Base-by-base conservation (phyloP, 805 yeast species). In the Starmerella vaccinii region DNA sequence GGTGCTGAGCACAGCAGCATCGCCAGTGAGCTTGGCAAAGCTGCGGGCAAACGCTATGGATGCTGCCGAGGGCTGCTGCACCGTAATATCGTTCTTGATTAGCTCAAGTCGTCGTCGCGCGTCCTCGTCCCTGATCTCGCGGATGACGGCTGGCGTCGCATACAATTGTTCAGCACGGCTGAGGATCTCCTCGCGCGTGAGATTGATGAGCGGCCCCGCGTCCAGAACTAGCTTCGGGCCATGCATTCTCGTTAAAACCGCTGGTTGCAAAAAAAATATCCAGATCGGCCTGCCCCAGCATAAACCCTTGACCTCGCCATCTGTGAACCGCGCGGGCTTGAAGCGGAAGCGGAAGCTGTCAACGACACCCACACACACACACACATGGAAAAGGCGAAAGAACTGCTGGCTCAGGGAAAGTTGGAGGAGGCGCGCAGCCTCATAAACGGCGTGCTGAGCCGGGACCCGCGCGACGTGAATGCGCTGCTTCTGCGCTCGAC, bases 191-290 rank as follows among this genome's bases (percentile, higher is more conserved):
- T 88, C 74, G 12, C 84, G 85, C 5, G 92, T 74, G 61, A 86
- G 94, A 1, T 95, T 83, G 59, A 92, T 84, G 58, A 92, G 70
- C 5, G 98, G 98, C 46, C 95, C 92, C 3, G 98, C 97, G 75
- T 92, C 98, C 57, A 92, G 73, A 30, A 86, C 84, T 50, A 94
- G 71, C 1, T 80, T 71, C 54, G 75, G 51, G 74, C 61, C 58
- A 22, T 46, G 48, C 21, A 53, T 56, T 50, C 43, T 56, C n/a
- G 12, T 19, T 19, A 24, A 38, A 16, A 41, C 18, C 42, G 21
- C n/a, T 7, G 13, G 27, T 26, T 16, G 18, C 15, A 18, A 24
- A 33, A 18, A 24, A 42, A 42, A 19, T 19, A 21, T n/a, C 7
- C 18, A 7, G 9, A 18, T 8, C 12, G 3, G 7, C 24, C 16